Percentiles rank a stretch among this genome's conserved stretches.
Evolutionary conservation across 768 basidiomycete species (phyloP).

Genomic region (Termitomyces sp.): DNA sequence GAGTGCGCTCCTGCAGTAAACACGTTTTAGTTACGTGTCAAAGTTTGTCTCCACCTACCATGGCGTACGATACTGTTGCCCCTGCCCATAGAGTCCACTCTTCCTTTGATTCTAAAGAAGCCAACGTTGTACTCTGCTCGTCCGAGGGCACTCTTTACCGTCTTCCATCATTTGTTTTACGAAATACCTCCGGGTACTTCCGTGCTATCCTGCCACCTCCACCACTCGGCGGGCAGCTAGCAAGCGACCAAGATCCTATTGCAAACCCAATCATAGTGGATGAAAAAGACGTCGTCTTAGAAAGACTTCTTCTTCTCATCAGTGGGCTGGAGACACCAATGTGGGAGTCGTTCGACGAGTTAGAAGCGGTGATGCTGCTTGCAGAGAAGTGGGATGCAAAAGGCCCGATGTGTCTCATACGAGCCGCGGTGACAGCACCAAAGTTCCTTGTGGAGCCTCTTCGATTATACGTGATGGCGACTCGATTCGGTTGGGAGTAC

Average conservation of each 20-base stretch:
- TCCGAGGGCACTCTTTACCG: not conserved
- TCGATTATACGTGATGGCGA: slow-evolving; percentile 44
- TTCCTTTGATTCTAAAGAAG: not conserved
- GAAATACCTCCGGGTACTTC: not conserved
- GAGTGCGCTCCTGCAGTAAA: not conserved
- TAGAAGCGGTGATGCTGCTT: slow-evolving; percentile 34
- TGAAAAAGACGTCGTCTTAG: not conserved
- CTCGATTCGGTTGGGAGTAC: slow-evolving; percentile 40
- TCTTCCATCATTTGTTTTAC: not conserved
- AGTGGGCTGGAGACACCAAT: slow-evolving; percentile 28
- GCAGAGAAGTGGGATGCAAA: slow-evolving; percentile 45
- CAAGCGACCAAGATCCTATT: not conserved
- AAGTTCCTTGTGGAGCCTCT: slow-evolving; percentile 40
- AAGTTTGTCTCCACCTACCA: not conserved
- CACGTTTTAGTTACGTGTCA: not conserved
- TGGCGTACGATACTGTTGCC: not conserved
- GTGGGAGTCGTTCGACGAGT: slow-evolving; percentile 38
- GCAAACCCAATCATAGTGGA: not conserved
- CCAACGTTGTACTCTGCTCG: not conserved
- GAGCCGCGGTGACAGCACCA: slow-evolving; percentile 37
- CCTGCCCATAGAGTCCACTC: not conserved
- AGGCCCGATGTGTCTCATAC: slow-evolving; percentile 39
- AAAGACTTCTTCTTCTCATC: not conserved
- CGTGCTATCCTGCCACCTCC: not conserved
- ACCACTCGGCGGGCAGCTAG: not conserved